Evolutionary conservation across 768 basidiomycete species (phyloP).

Genomic region (Bullera alba): DNA sequence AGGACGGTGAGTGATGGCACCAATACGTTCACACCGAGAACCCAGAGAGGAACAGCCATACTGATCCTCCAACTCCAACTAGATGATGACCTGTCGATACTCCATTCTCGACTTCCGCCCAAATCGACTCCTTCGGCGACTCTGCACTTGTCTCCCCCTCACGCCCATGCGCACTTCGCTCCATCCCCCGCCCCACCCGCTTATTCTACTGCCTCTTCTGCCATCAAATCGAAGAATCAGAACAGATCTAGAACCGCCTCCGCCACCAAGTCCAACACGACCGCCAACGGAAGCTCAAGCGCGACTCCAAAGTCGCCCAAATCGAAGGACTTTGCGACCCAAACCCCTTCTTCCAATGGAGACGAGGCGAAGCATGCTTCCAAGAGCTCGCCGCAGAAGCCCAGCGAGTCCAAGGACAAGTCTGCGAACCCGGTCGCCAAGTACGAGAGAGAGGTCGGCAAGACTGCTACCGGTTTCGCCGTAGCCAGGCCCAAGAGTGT

Average conservation of each 20-base stretch:
- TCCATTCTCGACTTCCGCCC: slow-evolving; percentile 60
- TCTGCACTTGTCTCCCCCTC: slow-evolving; percentile 42
- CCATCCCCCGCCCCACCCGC: slow-evolving; percentile 53
- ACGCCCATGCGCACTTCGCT: slow-evolving; percentile 49
- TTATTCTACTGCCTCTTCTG: slow-evolving; percentile 63
- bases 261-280: not conserved
- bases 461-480: not conserved
- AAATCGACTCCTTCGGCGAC: slow-evolving; percentile 39
- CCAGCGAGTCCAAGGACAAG: not conserved
- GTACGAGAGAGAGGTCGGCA: not conserved
- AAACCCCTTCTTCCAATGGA: not conserved
- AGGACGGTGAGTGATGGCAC: slow-evolving; percentile 72
- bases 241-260: slow-evolving; percentile 4
- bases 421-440: not conserved
- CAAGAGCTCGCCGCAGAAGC: not conserved
- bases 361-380: too few species aligned
- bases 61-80: not conserved
- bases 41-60: not conserved
- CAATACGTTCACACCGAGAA: too few species aligned
- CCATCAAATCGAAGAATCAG: slow-evolving; percentile 38
- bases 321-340: not conserved
- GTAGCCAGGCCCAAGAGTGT: slow-evolving; percentile 16
- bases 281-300: not conserved
- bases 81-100: slow-evolving; percentile 86
- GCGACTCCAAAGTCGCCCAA: not conserved